Conservation (phyloP, 2,329 filamentous ascomycete species). For the Aspergillus terreus region DNA sequence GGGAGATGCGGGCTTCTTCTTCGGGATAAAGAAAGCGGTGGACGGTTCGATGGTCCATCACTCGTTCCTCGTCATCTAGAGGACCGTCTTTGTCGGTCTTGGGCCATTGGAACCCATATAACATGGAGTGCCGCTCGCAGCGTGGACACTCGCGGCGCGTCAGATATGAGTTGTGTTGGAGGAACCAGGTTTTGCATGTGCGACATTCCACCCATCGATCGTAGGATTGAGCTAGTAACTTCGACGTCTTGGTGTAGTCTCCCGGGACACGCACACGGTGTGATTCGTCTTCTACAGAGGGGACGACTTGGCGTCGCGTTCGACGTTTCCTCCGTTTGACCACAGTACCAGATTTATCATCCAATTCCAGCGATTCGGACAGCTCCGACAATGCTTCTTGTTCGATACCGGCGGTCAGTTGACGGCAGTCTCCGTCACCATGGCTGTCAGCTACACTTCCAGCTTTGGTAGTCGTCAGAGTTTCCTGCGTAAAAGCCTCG, state of each 20-base stretch:
- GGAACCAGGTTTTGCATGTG: constrained; percentile 76
- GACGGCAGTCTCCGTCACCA: constrained; percentile 4
- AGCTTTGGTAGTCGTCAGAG: neutral
- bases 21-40: constrained; percentile 75
- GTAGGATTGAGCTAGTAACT: constrained; percentile 72
- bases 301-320: constrained; percentile 24
- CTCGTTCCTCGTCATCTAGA: constrained; percentile 62
- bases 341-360: constrained; percentile 21
- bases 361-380: constrained; percentile 24
- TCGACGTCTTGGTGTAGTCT: constrained; percentile 77
- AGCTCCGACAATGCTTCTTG: constrained; percentile 22
- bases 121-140: constrained; percentile 90
- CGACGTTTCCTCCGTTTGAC: constrained; percentile 17
- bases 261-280: constrained; percentile 56
- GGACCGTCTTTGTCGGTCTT: constrained; percentile 82
- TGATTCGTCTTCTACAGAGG: constrained; percentile 37
- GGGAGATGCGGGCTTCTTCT: constrained; percentile 54
- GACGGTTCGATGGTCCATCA: constrained; percentile 81
- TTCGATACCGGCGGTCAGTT: constrained; percentile 15
- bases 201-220: constrained; percentile 84
- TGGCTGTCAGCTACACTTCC: constrained; percentile 7
- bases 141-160: constrained; percentile 83
- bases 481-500: constrained; percentile 6
- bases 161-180: constrained; percentile 83
- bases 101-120: constrained; percentile 94